These are phyloP conservation scores for Trichoderma reesei DNA, from an alignment of 495 filamentous ascomycete genomes.

Conservation along the genomic window DNA sequence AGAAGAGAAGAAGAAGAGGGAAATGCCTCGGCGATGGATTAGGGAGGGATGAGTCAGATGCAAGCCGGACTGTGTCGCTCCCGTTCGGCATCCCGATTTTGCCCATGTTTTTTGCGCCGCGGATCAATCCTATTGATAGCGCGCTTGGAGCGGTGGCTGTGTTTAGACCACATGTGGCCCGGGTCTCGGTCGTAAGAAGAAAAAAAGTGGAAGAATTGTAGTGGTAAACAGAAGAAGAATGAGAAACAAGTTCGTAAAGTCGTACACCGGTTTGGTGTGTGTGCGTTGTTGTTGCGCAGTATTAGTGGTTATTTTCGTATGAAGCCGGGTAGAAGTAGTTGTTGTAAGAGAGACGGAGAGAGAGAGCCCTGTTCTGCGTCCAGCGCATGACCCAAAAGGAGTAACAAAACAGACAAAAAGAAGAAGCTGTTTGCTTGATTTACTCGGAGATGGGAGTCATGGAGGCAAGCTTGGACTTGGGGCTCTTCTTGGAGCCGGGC, in stretches of 20 bases:
- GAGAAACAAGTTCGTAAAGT: background rate
- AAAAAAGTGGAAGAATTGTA: too few relatives aligned
- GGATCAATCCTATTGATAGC: background rate
- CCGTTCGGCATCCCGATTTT: conserved; percentile 4
- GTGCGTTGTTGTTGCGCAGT: too few relatives aligned
- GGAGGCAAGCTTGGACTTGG: conserved; percentile 35
- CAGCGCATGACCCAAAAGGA: background rate
- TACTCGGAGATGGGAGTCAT: conserved; percentile 41
- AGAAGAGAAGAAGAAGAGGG: background rate
- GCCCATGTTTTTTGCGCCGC: background rate
- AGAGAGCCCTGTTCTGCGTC: background rate
- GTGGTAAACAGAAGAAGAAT: too few relatives aligned
- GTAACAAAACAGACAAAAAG: too few relatives aligned
- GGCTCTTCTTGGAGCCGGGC: conserved; percentile 23
- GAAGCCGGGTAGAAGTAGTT: background rate
- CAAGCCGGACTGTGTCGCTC: background rate
- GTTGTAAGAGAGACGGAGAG: background rate
- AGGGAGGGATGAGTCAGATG: background rate
- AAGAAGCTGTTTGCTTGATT: too few relatives aligned
- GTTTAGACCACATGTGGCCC: background rate
- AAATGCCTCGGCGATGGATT: background rate
- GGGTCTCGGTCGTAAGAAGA: background rate
- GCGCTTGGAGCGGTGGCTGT: background rate
- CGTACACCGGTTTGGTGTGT: background rate
- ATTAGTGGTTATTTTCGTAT: background rate